Base-by-base conservation (phyloP, 352 stramenopile species). In the Thalassiosira pacifica region DNA sequence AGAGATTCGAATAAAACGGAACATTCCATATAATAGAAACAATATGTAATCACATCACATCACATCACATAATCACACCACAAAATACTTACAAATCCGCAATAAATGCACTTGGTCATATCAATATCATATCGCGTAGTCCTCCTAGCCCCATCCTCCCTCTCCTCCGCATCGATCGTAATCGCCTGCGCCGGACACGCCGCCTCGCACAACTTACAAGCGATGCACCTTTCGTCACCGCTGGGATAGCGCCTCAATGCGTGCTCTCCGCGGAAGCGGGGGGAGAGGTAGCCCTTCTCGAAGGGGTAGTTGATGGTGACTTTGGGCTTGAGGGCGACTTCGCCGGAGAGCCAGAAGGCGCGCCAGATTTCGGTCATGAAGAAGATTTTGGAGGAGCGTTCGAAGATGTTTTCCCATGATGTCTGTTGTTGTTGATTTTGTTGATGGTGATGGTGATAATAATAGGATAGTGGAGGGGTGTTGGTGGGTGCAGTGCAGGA, bases 41-140 rank as follows among this genome's bases (percentile, higher is more conserved):
- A n/a, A n/a, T n/a, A n/a, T n/a, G n/a, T n/a, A n/a, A n/a, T n/a
- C n/a, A n/a, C n/a, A n/a, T n/a, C n/a, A n/a, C n/a, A n/a, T n/a
- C n/a, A n/a, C n/a, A n/a, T n/a, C n/a, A n/a, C 61, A 73, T 59
- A 26, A 61, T 53, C 32, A 0, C 19, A 22, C 40, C n/a, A 63
- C 53, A 45, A 82, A 52, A 24, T 13, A 88, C 81, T 88, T 61
- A 88, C 81, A 79, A 92, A 97, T 85, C 93, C 98, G 88, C 98
- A 99, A 94, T 99, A 99, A 91, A 99, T 99, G 92, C 98, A 99
- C 94, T 99, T 99, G 84, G 98, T 99, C 98, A 99, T 99, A 93
- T 99, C 98, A 89, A 99, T 99, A 92, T 99, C 98, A 93, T 99
- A 99, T 70, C 97, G 96, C 16, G 98, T 99, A n/a, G 98, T 99